Conservation (phyloP, 176 grass and related monocot species). For the Carex kokanica region DNA sequence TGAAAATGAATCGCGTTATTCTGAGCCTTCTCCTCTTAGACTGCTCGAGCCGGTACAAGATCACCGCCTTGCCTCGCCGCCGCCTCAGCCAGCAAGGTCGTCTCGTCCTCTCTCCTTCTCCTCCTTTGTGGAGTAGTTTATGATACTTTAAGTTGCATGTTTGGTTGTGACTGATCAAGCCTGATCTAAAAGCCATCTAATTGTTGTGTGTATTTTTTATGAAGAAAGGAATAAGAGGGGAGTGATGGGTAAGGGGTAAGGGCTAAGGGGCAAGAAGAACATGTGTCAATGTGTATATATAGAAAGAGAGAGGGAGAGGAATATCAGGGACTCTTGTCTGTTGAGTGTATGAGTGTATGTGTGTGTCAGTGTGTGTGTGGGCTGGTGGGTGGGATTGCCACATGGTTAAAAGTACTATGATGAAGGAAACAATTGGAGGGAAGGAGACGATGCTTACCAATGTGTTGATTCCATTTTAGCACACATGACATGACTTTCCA, state of each 20-base stretch:
- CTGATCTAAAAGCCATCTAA: conserved; percentile 20
- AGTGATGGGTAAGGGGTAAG: not conserved
- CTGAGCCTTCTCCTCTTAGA: conserved; percentile 15
- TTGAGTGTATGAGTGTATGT: not conserved
- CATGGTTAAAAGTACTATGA: conserved; percentile 10
- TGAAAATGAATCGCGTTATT: conserved; percentile 38
- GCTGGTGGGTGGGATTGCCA: conserved; percentile 13
- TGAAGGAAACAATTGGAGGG: not conserved
- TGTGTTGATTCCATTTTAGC: conserved; percentile 4
- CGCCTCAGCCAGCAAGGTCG: not conserved
- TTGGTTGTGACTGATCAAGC: conserved; percentile 30
- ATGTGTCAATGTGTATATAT: conserved; percentile 34
- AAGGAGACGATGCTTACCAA: conserved; percentile 10
- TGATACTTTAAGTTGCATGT: conserved; percentile 30
- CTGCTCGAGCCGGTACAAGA: conserved; percentile 21
- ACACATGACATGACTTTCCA: conserved; percentile 20
- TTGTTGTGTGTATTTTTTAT: conserved; percentile 31
- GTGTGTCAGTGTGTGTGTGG: not conserved
- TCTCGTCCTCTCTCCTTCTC: conserved; percentile 24
- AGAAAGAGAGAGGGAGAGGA: conserved; percentile 6
- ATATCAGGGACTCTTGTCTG: conserved; percentile 3
- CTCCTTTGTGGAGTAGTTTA: not conserved
- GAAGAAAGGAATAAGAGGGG: conserved; percentile 32
- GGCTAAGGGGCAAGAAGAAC: conserved; percentile 26
- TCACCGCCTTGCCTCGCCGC: not conserved